These are phyloP conservation scores for Celoporthe dispersa DNA, from an alignment of 2,329 filamentous ascomycete genomes.

Conservation along the genomic window DNA sequence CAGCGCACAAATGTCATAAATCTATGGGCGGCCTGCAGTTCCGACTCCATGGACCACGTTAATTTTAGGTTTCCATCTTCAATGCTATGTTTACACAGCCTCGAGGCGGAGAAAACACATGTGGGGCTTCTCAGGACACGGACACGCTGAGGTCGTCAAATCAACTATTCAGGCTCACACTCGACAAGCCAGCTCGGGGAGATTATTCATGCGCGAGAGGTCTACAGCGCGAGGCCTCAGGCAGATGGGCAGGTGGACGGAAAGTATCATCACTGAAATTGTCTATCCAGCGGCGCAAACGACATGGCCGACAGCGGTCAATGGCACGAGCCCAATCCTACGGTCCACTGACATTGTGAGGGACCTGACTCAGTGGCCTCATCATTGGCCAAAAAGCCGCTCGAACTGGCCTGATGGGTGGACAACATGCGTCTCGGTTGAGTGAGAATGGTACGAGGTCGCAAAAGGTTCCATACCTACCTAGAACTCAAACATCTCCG, in stretches of 20 bases:
- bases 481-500: not conserved
- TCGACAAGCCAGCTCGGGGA: not conserved
- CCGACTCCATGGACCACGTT: not conserved
- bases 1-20: not conserved
- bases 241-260: not conserved
- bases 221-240: not conserved
- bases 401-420: not conserved
- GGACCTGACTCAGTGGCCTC: not conserved
- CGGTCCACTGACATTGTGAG: slow-evolving; percentile 7
- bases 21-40: too few relatives aligned
- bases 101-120: not conserved
- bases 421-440: not conserved
- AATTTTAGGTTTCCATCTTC: not conserved
- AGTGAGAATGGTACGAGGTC: not conserved
- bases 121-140: not conserved
- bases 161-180: not conserved
- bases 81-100: not conserved
- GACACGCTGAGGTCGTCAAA: not conserved
- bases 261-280: not conserved
- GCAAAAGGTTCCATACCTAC: not conserved
- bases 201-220: not conserved
- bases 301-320: not conserved
- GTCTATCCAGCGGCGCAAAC: not conserved
- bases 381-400: not conserved
- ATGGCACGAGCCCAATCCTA: not conserved